Evolutionary conservation across 2,329 filamentous ascomycete species (phyloP).

Genomic region (Fusarium domesticum): DNA sequence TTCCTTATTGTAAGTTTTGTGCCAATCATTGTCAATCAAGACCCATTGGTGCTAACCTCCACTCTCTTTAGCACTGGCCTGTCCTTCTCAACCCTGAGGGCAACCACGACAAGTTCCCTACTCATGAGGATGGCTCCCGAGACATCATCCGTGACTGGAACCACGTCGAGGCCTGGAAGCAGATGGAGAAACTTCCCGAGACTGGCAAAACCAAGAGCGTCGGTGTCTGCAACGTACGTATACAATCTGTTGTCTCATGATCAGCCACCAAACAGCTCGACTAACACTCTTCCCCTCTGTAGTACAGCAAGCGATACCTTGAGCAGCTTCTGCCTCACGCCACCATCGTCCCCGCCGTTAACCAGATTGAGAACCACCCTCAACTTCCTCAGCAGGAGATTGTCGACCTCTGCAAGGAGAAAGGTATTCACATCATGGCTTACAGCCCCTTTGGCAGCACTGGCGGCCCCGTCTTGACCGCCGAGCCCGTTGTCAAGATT

Average conservation of each 20-base stretch:
- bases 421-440: constrained; percentile 69
- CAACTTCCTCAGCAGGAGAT: constrained; percentile 69
- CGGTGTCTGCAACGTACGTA: constrained; percentile 52
- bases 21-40: background rate
- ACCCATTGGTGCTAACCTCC: background rate
- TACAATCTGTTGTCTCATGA: background rate
- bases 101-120: constrained; percentile 74
- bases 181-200: constrained; percentile 64
- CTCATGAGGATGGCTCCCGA: constrained; percentile 67
- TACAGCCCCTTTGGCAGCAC: constrained; percentile 67
- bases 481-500: constrained; percentile 60
- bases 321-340: constrained; percentile 51
- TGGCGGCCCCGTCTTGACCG: constrained; percentile 61
- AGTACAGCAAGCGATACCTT: constrained; percentile 56
- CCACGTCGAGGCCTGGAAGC: constrained; percentile 75
- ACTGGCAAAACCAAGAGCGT: constrained; percentile 56
- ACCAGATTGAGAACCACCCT: constrained; percentile 74
- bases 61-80: constrained; percentile 65
- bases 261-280: background rate
- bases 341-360: constrained; percentile 60
- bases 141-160: constrained; percentile 68
- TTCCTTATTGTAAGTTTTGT: constrained; percentile 58
- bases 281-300: background rate
- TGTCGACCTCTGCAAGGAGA: constrained; percentile 63
- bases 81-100: constrained; percentile 76